A percentile compares a stretch with the other conserved stretches of the same genome.
Conservation (phyloP, 2,329 filamentous ascomycete species). For the Phyllosticta capitalensis region DNA sequence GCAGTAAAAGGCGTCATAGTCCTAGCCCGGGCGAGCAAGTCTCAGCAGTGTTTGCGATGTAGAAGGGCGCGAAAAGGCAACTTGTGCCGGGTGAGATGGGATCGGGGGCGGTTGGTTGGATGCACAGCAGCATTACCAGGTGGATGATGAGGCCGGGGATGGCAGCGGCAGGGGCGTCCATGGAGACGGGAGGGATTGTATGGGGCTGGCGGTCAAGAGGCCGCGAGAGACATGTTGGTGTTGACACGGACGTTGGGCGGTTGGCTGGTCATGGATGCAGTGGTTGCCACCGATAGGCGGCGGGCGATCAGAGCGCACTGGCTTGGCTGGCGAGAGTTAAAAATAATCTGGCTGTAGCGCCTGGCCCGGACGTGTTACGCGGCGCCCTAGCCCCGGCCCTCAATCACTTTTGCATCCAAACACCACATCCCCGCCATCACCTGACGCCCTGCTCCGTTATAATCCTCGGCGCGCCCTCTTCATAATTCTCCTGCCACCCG, state of each 20-base stretch:
- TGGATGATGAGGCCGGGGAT: not conserved
- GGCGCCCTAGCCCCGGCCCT: not conserved
- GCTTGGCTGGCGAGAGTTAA: not conserved
- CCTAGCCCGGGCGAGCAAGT: slow-evolving; percentile 15
- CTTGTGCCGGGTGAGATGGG: not conserved
- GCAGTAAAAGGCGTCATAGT: slow-evolving; percentile 87
- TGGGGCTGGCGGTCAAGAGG: not conserved
- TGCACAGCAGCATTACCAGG: not conserved
- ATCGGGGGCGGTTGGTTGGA: not conserved
- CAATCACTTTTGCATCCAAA: not conserved
- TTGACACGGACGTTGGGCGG: not conserved
- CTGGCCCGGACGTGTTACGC: not conserved
- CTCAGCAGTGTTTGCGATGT: not conserved
- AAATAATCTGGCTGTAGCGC: not conserved
- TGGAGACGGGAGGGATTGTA: not conserved
- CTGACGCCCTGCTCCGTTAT: slow-evolving; percentile 4
- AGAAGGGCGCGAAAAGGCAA: not conserved
- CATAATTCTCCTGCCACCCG: not conserved
- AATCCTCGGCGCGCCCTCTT: not conserved
- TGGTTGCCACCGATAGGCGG: not conserved
- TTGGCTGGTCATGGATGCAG: no score
- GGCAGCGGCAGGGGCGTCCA: not conserved
- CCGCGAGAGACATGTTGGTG: not conserved
- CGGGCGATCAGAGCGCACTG: not conserved
- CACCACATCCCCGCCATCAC: slow-evolving; percentile 2